Conservation (phyloP, 1,139 yeast genomes). For the Ogataea hybrid region DNA sequence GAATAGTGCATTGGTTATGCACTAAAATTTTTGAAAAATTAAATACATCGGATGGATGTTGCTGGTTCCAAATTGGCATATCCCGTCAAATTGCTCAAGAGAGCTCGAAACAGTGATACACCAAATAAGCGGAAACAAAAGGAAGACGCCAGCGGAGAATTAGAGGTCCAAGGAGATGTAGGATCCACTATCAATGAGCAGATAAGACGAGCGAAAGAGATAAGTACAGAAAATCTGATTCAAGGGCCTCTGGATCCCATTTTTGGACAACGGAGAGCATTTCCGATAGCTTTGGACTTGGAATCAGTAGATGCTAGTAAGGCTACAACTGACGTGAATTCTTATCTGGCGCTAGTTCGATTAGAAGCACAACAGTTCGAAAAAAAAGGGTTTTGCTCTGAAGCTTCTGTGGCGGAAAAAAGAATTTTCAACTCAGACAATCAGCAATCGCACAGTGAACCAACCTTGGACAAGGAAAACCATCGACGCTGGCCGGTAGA, state of each 20-base stretch:
- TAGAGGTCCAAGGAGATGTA: conserved; percentile 5
- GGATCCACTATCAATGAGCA: conserved; percentile 10
- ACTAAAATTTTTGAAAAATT: no score
- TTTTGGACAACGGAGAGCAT: conserved; percentile 43
- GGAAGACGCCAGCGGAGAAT: conserved; percentile 4
- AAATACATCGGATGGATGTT: no score
- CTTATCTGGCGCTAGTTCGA: no score
- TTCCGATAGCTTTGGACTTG: conserved; percentile 33
- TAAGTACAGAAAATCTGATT: conserved; percentile 12
- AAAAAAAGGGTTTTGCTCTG: no score
- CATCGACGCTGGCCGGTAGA: no score
- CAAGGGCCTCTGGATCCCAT: conserved; percentile 38
- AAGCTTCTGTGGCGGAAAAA: no score
- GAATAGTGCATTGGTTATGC: no score
- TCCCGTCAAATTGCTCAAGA: not conserved
- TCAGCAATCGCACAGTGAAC: no score
- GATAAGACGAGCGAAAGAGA: conserved; percentile 2
- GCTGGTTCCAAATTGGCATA: not conserved
- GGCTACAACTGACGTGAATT: no score
- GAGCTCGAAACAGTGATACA: not conserved
- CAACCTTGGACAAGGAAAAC: no score
- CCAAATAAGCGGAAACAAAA: conserved; percentile 1
- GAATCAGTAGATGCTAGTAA: conserved; percentile 14
- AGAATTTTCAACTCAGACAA: no score
- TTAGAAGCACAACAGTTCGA: no score